These are phyloP conservation scores for Pseudocercospora crystallina DNA, from an alignment of 2,329 filamentous ascomycete genomes.

Conservation along the genomic window DNA sequence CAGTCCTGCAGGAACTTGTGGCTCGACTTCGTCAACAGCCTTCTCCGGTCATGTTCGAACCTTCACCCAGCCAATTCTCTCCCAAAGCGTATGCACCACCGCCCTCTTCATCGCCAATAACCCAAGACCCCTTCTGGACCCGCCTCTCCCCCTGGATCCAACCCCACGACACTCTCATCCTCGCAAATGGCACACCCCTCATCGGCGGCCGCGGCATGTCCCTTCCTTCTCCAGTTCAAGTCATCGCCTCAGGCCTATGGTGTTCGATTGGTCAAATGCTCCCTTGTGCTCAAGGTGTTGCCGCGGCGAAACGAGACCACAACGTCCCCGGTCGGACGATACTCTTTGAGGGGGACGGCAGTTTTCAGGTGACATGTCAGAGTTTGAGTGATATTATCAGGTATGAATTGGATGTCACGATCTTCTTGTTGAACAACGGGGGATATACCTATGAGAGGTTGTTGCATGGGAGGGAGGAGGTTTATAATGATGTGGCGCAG, in stretches of 20 bases:
- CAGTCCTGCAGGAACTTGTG: neutral
- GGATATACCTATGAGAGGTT: conserved; percentile 51
- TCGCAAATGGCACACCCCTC: conserved; percentile 84
- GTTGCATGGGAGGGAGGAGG: conserved; percentile 44
- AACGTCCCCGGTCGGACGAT: conserved; percentile 46
- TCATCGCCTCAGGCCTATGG: conserved; percentile 77
- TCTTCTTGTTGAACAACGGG: conserved; percentile 44
- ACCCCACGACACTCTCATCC: conserved; percentile 72
- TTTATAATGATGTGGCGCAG: conserved; percentile 19
- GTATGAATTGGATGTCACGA: conserved; percentile 40
- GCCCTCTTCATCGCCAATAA: neutral
- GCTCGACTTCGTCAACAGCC: too few relatives aligned
- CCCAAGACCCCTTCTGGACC: conserved; percentile 10
- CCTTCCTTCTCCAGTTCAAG: conserved; percentile 72
- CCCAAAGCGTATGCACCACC: neutral
- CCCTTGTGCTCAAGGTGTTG: conserved; percentile 67
- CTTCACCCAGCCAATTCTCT: neutral
- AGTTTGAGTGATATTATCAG: conserved; percentile 64
- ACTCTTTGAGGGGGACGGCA: conserved; percentile 43
- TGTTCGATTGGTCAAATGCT: conserved; percentile 66
- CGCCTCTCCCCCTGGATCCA: conserved; percentile 6
- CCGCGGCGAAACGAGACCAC: conserved; percentile 68
- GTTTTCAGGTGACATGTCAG: conserved; percentile 55
- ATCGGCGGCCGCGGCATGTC: conserved; percentile 85
- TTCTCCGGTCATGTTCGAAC: conserved; percentile 8